Conservation (phyloP, 1,284 basidiomycete genomes). For the Ustilago hordei region DNA sequence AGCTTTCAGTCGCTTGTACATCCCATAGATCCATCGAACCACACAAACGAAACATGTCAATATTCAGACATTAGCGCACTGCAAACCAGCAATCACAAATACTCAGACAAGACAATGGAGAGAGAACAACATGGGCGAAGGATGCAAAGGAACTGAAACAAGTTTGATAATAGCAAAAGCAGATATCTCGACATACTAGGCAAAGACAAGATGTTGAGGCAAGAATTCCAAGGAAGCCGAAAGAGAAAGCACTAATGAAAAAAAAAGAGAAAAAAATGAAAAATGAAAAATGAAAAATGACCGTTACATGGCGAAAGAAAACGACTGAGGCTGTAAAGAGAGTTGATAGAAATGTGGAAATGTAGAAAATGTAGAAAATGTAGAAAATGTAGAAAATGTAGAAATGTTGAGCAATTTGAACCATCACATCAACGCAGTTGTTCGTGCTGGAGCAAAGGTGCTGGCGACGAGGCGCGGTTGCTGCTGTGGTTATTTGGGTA, state of each 20-base stretch:
- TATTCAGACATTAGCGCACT: background rate
- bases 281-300: background rate
- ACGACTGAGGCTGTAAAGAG: background rate
- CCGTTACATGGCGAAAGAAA: conserved; percentile 10
- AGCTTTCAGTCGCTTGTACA: conserved; percentile 58
- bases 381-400: background rate
- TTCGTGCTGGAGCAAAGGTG: conserved; percentile 31
- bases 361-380: no score
- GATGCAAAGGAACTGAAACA: background rate
- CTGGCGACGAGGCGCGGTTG: conserved; percentile 27
- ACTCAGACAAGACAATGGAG: no score
- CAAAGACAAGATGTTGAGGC: background rate
- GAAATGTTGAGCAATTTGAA: no score
- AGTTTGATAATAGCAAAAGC: background rate
- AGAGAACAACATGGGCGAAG: no score
- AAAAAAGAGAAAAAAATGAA: background rate
- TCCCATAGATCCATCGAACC: conserved; percentile 33
- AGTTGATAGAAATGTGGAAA: background rate
- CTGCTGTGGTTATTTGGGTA: conserved; percentile 27
- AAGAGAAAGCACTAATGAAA: background rate
- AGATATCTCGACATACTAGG: background rate
- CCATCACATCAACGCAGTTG: conserved; percentile 19
- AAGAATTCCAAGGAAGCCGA: conserved; percentile 1
- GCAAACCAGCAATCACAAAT: no score
- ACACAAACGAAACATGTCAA: background rate